Conservation (phyloP, 768 basidiomycete genomes). For the Amanita jacksonii region DNA sequence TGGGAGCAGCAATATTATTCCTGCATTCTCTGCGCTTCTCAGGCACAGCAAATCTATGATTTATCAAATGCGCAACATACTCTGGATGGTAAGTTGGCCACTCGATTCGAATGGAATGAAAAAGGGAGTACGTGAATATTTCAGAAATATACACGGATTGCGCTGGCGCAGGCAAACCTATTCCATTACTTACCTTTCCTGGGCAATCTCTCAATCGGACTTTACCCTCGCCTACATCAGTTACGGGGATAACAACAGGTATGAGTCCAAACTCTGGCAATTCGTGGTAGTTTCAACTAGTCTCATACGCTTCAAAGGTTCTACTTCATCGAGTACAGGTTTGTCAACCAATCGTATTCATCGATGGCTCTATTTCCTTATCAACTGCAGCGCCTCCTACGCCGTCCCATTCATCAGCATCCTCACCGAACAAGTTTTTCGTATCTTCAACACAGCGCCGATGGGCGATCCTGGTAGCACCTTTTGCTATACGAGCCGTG, state of each 20-base stretch:
- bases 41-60: conserved; percentile 19
- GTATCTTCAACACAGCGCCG: background rate
- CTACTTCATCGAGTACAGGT: too few species aligned
- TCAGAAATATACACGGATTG: conserved; percentile 13
- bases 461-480: background rate
- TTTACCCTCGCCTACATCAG: too few species aligned
- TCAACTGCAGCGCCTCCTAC: background rate
- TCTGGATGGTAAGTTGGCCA: conserved; percentile 25
- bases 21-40: conserved; percentile 32
- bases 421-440: background rate
- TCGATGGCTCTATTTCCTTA: background rate
- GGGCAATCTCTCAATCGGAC: conserved; percentile 23
- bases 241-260: background rate
- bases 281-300: background rate
- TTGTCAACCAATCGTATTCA: too few species aligned
- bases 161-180: conserved; percentile 11
- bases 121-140: background rate
- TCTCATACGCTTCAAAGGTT: background rate
- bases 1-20: conserved; percentile 32
- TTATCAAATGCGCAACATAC: conserved; percentile 21
- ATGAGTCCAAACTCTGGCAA: background rate
- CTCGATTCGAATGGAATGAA: background rate
- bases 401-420: background rate
- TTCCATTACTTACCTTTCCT: conserved; percentile 23
- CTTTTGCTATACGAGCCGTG: background rate